Base-by-base conservation (phyloP, 441 rosid genomes). In the Syzygium malaccense region DNA sequence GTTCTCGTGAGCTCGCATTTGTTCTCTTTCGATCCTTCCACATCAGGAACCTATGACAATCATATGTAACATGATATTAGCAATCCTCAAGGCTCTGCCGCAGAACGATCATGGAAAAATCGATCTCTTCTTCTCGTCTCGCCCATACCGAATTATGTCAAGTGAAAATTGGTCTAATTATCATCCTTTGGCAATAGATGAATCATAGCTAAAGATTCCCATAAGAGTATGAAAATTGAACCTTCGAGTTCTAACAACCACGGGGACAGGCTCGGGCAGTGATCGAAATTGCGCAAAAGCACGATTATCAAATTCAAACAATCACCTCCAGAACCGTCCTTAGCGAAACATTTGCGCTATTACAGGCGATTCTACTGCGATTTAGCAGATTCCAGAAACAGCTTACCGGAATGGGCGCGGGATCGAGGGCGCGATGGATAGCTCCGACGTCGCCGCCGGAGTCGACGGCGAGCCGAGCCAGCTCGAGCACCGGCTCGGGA, bases 381-480 rank as follows among this genome's bases (percentile, higher is more conserved):
- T 15, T 53, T 51, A 71, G 2, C 66, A 15, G 64, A 33, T 49
- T 12, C 51, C 3, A 17, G 28, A 12, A 56, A 33, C 0, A 56
- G 89, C 96, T 89, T 78, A 97, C 98, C 60, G 94, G 93, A 58
- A 96, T 33, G 54, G 92, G 88, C 3, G 94, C 91, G 62, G 99
- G 98, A 91, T 96, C 96, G 54, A 96, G 93, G 33, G 96, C 89
- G 41, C 94, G 93, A 85, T 96, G 91, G 87, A 97, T 93, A 19
- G 93, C 92, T 86, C 89, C 94, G 9, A 96, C 96, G 87, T 96
- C 98, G 7, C 98, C 98, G 5, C 96, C 96, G 48, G 96, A 96
- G 86, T 96, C 98, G 37, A 96, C 88, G 79, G 98, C 95, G 37
- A 97, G 96, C 51, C 98, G 96, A 91, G 98, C 98, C 58, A 96